phyloP scores from a whole-genome alignment of 768 basidiomycete genomes.

The Phanerochaete sordida region DNA sequence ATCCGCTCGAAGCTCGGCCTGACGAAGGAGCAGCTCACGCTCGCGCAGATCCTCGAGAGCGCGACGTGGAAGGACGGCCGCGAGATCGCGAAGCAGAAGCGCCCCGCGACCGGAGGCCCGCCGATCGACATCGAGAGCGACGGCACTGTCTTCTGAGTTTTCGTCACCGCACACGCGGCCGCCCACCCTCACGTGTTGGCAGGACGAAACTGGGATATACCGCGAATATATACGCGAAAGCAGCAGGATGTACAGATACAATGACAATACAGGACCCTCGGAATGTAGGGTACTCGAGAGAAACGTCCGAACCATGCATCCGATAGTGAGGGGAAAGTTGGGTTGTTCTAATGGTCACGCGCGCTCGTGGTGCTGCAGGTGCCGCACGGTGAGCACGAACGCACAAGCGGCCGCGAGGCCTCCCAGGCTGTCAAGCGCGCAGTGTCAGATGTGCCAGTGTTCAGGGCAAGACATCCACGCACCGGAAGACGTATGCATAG shows the following conservation, averaged over 20 bases:
- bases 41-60: conserved; percentile 89
- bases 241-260: conserved; percentile 1
- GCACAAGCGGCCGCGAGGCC: conserved; percentile 53
- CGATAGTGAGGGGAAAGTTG: neutral
- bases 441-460: too few relatives aligned
- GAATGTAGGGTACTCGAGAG: neutral
- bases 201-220: too few relatives aligned
- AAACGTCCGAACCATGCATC: neutral
- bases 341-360: conserved; percentile 1
- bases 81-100: conserved; percentile 79
- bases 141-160: conserved; percentile 74
- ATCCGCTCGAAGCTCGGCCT: conserved; percentile 61
- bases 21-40: conserved; percentile 49
- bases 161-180: too few relatives aligned
- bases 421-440: conserved; percentile 60
- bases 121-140: conserved; percentile 86
- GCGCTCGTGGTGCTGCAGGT: conserved; percentile 40
- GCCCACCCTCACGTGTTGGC: too few relatives aligned
- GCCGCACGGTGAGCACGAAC: conserved; percentile 49
- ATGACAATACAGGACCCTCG: conserved; percentile 1
- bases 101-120: conserved; percentile 74
- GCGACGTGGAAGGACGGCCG: conserved; percentile 98
- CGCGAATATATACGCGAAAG: neutral
- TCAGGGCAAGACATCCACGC: too few relatives aligned
- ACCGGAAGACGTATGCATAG: conserved; percentile 82